Evolutionary conservation across 768 basidiomycete genomes (phyloP), one percentile per base, ranked within the genome.

Genomic region (Pleurotus tuoliensis): DNA sequence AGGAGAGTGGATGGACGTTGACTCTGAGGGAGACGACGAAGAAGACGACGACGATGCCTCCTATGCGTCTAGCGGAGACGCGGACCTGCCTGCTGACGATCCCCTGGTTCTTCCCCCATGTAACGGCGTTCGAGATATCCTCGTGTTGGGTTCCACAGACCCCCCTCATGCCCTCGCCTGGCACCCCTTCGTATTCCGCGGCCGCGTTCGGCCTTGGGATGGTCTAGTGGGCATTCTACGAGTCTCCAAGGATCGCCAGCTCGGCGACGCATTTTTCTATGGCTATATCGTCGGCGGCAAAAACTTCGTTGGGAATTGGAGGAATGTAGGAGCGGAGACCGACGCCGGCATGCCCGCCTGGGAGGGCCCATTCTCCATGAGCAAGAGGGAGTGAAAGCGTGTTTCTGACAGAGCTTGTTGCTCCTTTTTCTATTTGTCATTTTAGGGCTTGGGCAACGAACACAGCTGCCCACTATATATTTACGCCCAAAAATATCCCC

Each of bases 221-320:
- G 83, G 83, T 37, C 68, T 86, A 44, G 71, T 86, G 8, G 82
- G 77, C 4, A 73, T 86, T 16, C 61, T 84, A 43, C 67, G 83
- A 15, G 66, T 75, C 56, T 70, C 74, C 40, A 37, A 58, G 12
- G 64, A 61, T 56, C 58, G 56, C 24, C 47, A 55, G 16, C 59
- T 62, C 24, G 75, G 69, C 34, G 66, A 70, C 37, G 63, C 73
- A 63, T 75, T 90, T 41, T 84, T 90, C 61, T 87, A 83, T 30
- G 90, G 90, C 4, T 91, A 90, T 64, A 59, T 92, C 47, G 78
- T 86, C 5, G 87, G 82, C 0, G 81, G 79, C 7, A 69, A 79
- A 56, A 87, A 79, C 56, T 80, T 90, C 58, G 86, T 88, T 13
- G 90, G 90, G 4, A 84, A 83, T 56, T 90, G 89, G 90, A 76